Percentiles rank a stretch among this genome's conserved stretches.
phyloP scores from a whole-genome alignment of 1,139 yeast species.

The Kodamaea alishanica region DNA sequence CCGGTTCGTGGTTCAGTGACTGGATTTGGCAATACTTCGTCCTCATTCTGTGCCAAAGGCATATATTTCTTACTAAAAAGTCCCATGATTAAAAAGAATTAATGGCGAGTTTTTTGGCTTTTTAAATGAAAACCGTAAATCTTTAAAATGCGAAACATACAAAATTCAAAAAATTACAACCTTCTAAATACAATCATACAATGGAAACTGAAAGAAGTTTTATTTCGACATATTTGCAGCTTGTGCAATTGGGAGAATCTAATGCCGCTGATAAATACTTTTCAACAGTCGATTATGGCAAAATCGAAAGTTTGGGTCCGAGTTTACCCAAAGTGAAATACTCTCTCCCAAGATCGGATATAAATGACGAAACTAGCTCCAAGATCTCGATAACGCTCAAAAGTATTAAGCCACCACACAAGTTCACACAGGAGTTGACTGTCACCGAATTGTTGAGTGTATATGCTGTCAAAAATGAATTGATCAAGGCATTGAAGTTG shows the following conservation, averaged over 20 bases:
- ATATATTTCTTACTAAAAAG: conserved; percentile 20
- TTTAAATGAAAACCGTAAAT: neutral
- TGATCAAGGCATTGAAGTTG: conserved; percentile 27
- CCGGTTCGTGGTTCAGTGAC: conserved; percentile 24
- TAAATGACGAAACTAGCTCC: conserved; percentile 3
- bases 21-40: conserved; percentile 41
- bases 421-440: conserved; percentile 28
- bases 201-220: conserved; percentile 22
- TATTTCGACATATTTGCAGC: conserved; percentile 33
- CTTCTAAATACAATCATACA: neutral
- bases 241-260: conserved; percentile 26
- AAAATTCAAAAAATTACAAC: neutral
- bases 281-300: conserved; percentile 30
- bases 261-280: conserved; percentile 27
- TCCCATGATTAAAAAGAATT: conserved; percentile 4
- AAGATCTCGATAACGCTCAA: conserved; percentile 27
- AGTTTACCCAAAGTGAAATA: conserved; percentile 32
- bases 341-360: conserved; percentile 24
- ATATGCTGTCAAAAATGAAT: conserved; percentile 30
- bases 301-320: conserved; percentile 39
- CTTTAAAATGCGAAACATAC: neutral
- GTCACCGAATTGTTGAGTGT: conserved; percentile 28
- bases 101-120: neutral
- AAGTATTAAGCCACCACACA: conserved; percentile 45
- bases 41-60: conserved; percentile 33